Conservation (phyloP, 768 basidiomycete genomes). For the Panellus pusillus region DNA sequence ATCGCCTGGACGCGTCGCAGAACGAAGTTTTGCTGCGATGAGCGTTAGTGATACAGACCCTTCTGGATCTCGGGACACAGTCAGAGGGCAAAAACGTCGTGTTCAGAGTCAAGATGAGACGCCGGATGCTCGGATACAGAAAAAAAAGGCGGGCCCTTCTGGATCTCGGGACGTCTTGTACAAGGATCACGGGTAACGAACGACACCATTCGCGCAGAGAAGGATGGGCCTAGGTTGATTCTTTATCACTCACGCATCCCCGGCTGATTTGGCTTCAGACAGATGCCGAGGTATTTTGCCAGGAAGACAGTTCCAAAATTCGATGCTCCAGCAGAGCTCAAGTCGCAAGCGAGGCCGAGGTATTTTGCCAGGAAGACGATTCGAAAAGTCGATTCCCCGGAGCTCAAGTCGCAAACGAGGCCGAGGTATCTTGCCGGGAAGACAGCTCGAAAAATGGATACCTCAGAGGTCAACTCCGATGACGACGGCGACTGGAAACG, state of each 20-base stretch:
- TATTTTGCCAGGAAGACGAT: too few species aligned
- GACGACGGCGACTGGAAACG: slow-evolving; percentile 3
- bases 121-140: too few species aligned
- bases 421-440: too few species aligned
- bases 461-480: not conserved
- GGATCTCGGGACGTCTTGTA: slow-evolving; percentile 1
- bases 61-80: too few species aligned
- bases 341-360: too few species aligned
- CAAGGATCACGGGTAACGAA: slow-evolving; percentile 2
- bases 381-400: too few species aligned
- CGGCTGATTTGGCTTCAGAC: not conserved
- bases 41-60: not conserved
- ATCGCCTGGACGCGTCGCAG: not conserved
- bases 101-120: too few species aligned
- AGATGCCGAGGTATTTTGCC: not conserved
- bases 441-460: too few species aligned
- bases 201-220: slow-evolving; percentile 4
- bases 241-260: not conserved
- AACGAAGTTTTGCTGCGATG: slow-evolving; percentile 5
- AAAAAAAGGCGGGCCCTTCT: too few species aligned
- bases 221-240: not conserved
- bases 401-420: too few species aligned
- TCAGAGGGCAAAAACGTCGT: too few species aligned
- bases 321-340: too few species aligned
- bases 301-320: slow-evolving; percentile 12